Conservation (phyloP, 805 yeast genomes). For the Saturnispora besseyi region DNA sequence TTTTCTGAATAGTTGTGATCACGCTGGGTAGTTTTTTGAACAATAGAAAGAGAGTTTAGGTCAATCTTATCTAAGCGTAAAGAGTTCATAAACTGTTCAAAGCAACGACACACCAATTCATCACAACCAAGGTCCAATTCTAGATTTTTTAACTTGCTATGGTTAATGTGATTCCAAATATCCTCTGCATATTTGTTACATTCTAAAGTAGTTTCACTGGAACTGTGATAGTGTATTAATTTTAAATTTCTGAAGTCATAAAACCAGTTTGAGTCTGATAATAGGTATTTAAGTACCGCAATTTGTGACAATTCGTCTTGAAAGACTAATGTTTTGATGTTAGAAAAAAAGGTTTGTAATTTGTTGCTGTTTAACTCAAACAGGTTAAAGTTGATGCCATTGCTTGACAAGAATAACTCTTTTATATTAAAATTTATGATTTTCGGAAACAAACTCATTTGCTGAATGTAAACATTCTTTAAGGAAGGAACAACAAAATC, state of each 20-base stretch:
- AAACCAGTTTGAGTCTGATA: constrained; percentile 11
- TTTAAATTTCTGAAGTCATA: constrained; percentile 28
- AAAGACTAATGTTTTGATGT: constrained; percentile 18
- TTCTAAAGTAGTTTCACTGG: constrained; percentile 31
- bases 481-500: constrained; percentile 2
- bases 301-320: constrained; percentile 26
- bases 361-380: constrained; percentile 5
- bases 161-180: constrained; percentile 26
- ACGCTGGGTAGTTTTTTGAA: constrained; percentile 26
- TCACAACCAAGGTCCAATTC: constrained; percentile 51
- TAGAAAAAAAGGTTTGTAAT: constrained; percentile 27
- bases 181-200: constrained; percentile 25
- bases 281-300: constrained; percentile 23
- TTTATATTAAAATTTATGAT: neutral
- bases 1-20: constrained; percentile 42
- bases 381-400: neutral
- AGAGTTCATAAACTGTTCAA: constrained; percentile 30
- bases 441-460: constrained; percentile 4
- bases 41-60: constrained; percentile 31
- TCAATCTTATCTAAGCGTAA: constrained; percentile 19
- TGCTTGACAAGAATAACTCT: neutral
- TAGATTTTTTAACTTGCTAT: constrained; percentile 29
- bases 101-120: constrained; percentile 36
- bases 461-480: constrained; percentile 10
- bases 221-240: constrained; percentile 39